These are phyloP conservation scores for Lyophyllum shimeji DNA, from an alignment of 768 basidiomycete genomes.

Conservation along the genomic window DNA sequence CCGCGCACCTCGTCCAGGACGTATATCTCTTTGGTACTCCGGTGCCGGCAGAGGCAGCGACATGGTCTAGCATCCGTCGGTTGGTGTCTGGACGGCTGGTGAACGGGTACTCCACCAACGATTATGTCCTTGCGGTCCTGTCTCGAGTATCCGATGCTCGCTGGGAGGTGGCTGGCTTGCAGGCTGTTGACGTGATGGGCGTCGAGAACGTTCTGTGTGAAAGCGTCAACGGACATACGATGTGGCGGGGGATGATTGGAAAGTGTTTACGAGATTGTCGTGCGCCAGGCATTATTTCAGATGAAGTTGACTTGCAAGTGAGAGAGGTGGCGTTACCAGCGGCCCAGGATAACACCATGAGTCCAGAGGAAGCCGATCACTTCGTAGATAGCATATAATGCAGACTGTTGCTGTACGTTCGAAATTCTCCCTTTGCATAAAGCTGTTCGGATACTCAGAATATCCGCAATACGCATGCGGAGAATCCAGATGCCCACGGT, in stretches of 20 bases:
- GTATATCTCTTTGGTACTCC: conserved; percentile 57
- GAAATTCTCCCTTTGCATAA: too few species aligned
- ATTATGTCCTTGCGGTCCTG: conserved; percentile 56
- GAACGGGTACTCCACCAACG: conserved; percentile 51
- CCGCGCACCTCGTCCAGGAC: conserved; percentile 49
- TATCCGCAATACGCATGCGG: neutral
- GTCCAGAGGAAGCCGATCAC: conserved; percentile 13
- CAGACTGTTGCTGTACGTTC: too few species aligned
- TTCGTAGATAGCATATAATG: neutral
- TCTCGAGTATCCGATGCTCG: conserved; percentile 43
- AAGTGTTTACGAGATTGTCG: conserved; percentile 38
- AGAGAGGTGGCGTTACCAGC: conserved; percentile 21
- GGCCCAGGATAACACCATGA: conserved; percentile 9
- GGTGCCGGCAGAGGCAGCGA: conserved; percentile 32
- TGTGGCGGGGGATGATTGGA: conserved; percentile 51
- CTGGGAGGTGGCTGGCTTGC: conserved; percentile 53
- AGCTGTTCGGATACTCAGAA: neutral
- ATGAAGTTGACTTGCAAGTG: conserved; percentile 36
- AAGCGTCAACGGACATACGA: conserved; percentile 48
- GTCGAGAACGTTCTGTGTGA: conserved; percentile 51
- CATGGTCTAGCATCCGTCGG: conserved; percentile 48
- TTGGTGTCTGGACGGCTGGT: conserved; percentile 52
- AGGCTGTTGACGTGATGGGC: conserved; percentile 46
- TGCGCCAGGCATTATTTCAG: conserved; percentile 37
- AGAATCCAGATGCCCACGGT: too few species aligned